Evolutionary conservation across 352 stramenopile species (phyloP).

Genomic region (Phytophthora brassicae): DNA sequence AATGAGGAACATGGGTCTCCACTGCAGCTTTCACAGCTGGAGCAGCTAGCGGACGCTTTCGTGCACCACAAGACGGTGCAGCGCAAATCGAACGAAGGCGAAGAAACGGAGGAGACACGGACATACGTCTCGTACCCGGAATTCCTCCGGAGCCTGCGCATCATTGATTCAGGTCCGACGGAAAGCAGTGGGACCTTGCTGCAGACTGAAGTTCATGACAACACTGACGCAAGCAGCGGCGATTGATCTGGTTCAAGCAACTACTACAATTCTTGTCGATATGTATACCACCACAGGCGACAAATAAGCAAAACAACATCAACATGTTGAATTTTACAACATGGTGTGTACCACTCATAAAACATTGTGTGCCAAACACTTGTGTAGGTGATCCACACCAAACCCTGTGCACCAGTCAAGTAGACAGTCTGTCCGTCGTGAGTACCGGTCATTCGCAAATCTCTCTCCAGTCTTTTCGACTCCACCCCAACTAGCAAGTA

Average conservation of each 20-base stretch:
- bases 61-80: constrained; percentile 36
- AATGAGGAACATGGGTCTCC: constrained; percentile 71
- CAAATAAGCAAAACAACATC: too few species aligned
- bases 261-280: constrained; percentile 2
- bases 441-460: constrained; percentile 34
- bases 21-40: constrained; percentile 58
- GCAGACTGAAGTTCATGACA: constrained; percentile 9
- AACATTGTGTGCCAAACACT: too few species aligned
- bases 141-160: constrained; percentile 72
- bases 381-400: not conserved
- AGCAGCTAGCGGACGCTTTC: constrained; percentile 71
- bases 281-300: constrained; percentile 27
- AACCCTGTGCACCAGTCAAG: constrained; percentile 10
- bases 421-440: not conserved
- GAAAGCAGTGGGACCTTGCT: constrained; percentile 2
- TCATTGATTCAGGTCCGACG: constrained; percentile 49
- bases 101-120: constrained; percentile 30
- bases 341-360: not conserved
- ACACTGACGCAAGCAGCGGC: constrained; percentile 9
- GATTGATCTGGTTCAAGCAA: not conserved
- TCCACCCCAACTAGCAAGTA: constrained; percentile 36
- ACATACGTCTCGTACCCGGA: constrained; percentile 66
- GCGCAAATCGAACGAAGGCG: constrained; percentile 19
- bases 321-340: too few species aligned
- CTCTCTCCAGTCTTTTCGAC: constrained; percentile 41